These are phyloP conservation scores for Paradendryphiella salina DNA, from an alignment of 2,329 filamentous ascomycete species.

Conservation along the genomic window DNA sequence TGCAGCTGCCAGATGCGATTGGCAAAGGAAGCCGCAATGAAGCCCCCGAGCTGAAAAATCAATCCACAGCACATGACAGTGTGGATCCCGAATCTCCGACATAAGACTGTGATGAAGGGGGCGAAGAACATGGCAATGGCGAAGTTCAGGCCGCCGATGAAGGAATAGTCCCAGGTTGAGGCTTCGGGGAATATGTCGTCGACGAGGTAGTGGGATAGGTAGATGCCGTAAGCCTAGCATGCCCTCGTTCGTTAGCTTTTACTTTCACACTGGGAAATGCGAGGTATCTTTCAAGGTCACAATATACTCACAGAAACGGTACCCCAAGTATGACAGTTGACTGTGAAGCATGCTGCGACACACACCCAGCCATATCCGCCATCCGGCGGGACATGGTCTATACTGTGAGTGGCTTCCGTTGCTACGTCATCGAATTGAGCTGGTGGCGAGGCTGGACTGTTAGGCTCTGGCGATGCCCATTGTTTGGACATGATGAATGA, in stretches of 20 bases:
- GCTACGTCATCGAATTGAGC: neutral
- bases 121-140: conserved; percentile 42
- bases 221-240: conserved; percentile 47
- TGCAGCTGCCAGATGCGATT: conserved; percentile 48
- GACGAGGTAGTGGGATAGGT: conserved; percentile 49
- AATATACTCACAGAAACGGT: conserved; percentile 19
- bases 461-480: no score
- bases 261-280: no score
- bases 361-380: conserved; percentile 26
- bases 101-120: conserved; percentile 38
- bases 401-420: neutral
- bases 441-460: neutral
- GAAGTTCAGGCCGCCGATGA: conserved; percentile 49
- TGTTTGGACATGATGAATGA: no score
- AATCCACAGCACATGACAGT: conserved; percentile 39
- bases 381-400: conserved; percentile 8
- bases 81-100: conserved; percentile 31
- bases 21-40: conserved; percentile 47
- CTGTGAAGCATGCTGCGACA: conserved; percentile 18
- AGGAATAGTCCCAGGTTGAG: conserved; percentile 45
- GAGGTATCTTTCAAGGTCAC: neutral
- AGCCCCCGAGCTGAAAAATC: conserved; percentile 41
- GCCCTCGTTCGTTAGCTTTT: no score
- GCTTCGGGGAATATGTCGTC: conserved; percentile 43
- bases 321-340: conserved; percentile 20